A percentile compares a stretch with the other conserved stretches of the same genome.
Conservation (phyloP, 2,329 filamentous ascomycete species). For the Aureobasidium sp. region DNA sequence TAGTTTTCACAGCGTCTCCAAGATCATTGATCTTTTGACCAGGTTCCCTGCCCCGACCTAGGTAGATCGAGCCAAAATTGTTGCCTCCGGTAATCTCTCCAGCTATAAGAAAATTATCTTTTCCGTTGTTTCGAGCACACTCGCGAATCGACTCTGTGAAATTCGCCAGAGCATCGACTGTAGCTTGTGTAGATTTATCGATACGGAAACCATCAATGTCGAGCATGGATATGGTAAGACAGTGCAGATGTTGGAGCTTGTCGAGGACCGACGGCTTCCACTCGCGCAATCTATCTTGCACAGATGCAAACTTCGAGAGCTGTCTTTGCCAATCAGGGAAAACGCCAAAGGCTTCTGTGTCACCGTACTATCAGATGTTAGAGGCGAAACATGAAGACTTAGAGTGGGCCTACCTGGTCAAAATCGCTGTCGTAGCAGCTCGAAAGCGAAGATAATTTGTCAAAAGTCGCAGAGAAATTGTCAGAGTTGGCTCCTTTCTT, state of each 20-base stretch:
- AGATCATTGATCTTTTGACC: constrained; percentile 43
- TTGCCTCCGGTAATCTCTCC: constrained; percentile 61
- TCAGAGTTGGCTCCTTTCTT: constrained; percentile 16
- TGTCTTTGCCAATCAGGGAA: constrained; percentile 58
- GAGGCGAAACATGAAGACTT: neutral
- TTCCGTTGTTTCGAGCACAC: constrained; percentile 51
- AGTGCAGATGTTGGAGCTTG: constrained; percentile 55
- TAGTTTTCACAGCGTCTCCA: constrained; percentile 43
- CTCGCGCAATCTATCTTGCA: constrained; percentile 60
- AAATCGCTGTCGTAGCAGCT: constrained; percentile 32
- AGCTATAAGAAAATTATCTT: constrained; percentile 57
- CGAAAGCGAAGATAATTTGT: constrained; percentile 38
- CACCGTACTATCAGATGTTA: constrained; percentile 46
- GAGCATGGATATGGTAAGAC: constrained; percentile 55
- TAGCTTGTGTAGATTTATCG: constrained; percentile 60
- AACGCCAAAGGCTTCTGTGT: constrained; percentile 57
- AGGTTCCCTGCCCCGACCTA: constrained; percentile 55
- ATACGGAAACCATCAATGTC: constrained; percentile 62
- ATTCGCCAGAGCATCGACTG: constrained; percentile 53
- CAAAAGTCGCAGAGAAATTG: constrained; percentile 30
- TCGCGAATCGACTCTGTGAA: constrained; percentile 51
- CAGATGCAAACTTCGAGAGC: constrained; percentile 58
- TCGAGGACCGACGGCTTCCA: constrained; percentile 54
- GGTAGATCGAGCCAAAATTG: constrained; percentile 52
- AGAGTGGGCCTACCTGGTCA: constrained; percentile 30